Percentiles rank a stretch among this genome's conserved stretches.
Conservation (phyloP, 495 filamentous ascomycete genomes). For the Aspergillus hancockii region DNA sequence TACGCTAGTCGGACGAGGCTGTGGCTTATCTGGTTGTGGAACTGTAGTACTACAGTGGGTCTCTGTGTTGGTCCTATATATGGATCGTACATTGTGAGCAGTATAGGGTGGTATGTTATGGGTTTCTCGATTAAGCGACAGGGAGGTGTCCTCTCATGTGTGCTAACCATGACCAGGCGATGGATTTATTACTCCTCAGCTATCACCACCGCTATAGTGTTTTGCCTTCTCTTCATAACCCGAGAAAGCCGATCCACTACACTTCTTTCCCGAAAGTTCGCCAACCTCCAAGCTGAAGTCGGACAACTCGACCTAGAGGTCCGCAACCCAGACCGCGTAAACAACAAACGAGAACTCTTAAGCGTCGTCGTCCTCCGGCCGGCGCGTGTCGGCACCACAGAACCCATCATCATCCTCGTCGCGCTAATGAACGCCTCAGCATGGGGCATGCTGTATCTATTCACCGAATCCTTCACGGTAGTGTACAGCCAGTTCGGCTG, state of each 20-base stretch:
- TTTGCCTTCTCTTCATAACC: conserved; percentile 23
- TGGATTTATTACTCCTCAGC: conserved; percentile 35
- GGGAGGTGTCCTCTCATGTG: not conserved
- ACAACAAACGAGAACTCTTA: conserved; percentile 31
- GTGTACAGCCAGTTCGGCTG: conserved; percentile 42
- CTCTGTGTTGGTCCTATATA: conserved; percentile 45
- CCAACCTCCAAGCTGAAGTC: conserved; percentile 24
- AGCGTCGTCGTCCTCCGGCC: conserved; percentile 36
- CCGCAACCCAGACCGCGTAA: conserved; percentile 35
- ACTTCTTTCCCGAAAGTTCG: conserved; percentile 30
- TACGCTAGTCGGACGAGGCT: conserved; percentile 42
- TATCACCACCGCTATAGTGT: conserved; percentile 19
- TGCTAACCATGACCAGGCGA: conserved; percentile 20
- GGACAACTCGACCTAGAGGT: conserved; percentile 24
- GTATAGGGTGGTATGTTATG: conserved; percentile 36
- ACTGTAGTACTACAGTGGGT: conserved; percentile 38
- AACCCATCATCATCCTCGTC: conserved; percentile 40
- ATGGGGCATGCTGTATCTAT: conserved; percentile 18
- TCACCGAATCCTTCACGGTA: conserved; percentile 41
- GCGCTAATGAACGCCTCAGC: conserved; percentile 15
- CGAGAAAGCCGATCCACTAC: conserved; percentile 35
- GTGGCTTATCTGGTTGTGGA: conserved; percentile 49
- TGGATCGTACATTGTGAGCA: conserved; percentile 38
- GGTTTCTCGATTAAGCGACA: no score
- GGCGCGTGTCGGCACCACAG: conserved; percentile 38